Base-by-base conservation (phyloP, 2,329 filamentous ascomycete species). In the Fonsecaea pedrosoi region DNA sequence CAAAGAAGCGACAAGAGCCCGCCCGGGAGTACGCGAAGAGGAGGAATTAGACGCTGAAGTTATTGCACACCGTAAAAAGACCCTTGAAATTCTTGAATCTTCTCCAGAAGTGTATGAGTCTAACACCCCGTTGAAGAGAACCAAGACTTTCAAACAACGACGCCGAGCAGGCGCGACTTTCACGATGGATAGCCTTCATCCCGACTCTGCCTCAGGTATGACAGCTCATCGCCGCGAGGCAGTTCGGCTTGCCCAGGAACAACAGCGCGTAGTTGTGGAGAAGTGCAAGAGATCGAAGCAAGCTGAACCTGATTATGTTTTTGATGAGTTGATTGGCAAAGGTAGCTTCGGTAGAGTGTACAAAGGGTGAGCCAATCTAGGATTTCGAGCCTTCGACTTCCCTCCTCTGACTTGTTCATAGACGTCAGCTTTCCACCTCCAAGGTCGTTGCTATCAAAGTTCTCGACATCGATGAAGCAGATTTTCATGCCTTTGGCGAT, bases 311-410 rank as follows among this genome's bases (percentile, higher is more conserved):
- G 77, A 80, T 6, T 84, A 83, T 65, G 76, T 79, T 54, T 84
- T 84, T 61, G 80, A 83, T 68, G 82, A 84, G 67, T 73, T 84
- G 65, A 84, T 84, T 58, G 82, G 82, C 4, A 84, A 84, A 71
- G 82, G 82, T 18, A 78, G 81, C 4, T 84, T 83, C 73, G 82
- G 82, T 35, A 78, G 82, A 69, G 82, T 84, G 10, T 84, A 83
- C 74, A 83, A 82, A 74, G 81, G 82, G 76, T 78, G 68, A 66
- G 75, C 70, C 15, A 18, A 34, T 34, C n/a, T 34, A 8, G 34
- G 45, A 30, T 37, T 50, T 15, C 42, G n/a, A 40, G 13, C 30
- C 42, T 60, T 45, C 13, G 25, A 10, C 12, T 50, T 37, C 34
- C 25, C 53, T 38, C 15, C 55, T 35, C 56, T 60, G 13, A 66